phyloP scores from a whole-genome alignment of 2,329 filamentous ascomycete genomes.

The Xylaria sp. region DNA sequence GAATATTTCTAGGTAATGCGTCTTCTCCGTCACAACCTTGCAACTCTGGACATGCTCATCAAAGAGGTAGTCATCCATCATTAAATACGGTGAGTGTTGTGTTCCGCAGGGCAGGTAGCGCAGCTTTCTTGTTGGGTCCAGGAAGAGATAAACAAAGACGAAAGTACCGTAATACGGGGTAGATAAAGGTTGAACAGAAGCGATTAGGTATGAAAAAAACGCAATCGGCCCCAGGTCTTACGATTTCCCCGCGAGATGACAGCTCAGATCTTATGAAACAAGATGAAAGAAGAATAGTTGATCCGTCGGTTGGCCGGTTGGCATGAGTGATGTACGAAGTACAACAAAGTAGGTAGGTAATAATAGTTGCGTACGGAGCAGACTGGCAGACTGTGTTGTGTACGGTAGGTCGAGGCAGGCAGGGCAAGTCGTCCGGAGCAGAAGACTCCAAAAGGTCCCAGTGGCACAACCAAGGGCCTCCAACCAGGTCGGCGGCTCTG shows the following conservation, averaged over 20 bases:
- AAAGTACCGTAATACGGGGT: not conserved
- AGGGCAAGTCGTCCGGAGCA: too few species aligned
- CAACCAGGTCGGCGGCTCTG: not conserved
- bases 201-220: not conserved
- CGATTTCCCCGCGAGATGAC: slow-evolving; percentile 2
- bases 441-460: too few species aligned
- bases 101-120: not conserved
- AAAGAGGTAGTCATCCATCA: slow-evolving; percentile 58
- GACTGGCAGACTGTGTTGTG: not conserved
- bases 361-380: not conserved
- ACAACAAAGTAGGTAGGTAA: not conserved
- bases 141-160: not conserved
- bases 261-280: slow-evolving; percentile 7
- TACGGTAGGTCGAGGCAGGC: not conserved
- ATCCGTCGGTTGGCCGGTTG: not conserved
- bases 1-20: slow-evolving; percentile 53
- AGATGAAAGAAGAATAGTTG: not conserved
- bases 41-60: slow-evolving; percentile 43
- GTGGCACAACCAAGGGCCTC: not conserved
- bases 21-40: slow-evolving; percentile 45
- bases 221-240: not conserved
- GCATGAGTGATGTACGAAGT: not conserved
- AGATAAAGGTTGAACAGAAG: not conserved
- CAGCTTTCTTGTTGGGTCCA: not conserved
- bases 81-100: slow-evolving; percentile 2